Base-by-base conservation (phyloP, 148 eudicot species). In the Rhododendron ferrugineum region DNA sequence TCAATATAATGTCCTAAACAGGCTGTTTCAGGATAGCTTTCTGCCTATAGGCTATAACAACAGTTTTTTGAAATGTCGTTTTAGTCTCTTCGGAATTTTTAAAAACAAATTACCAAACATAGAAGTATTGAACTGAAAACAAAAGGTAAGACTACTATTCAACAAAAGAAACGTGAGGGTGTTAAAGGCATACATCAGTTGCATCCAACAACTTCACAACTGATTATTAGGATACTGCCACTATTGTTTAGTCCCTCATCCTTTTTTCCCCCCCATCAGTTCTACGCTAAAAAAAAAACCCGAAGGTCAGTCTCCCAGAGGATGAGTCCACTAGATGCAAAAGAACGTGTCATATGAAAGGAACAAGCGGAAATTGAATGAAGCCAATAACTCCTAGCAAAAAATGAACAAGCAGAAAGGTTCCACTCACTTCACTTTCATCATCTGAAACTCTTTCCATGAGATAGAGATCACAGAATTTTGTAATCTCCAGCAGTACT, bases 361-460 rank as follows among this genome's bases (percentile, higher is more conserved):
- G 44, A 75, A 22, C 22, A 75, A 13, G 22, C 56, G 6, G 11
- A 26, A 18, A 62, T 22, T 26, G 30, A 36, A 18, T 54, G 20
- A 36, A 1, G 68, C 34, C 54, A 81, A 62, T 68, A 40, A 81
- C 3, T 54, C 81, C 20, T 42, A 80, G 32, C 62, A 20, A 81
- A 60, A 44, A n/a, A 66, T 14, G 82, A 58, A 82, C 11, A 78
- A 23, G 22, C 70, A 13, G 40, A 40, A 66, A 82, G 58, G 34
- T 28, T n/a, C 20, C 42, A 91, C 92, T 70, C 88, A 96, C 99
- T 88, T 95, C 97, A 77, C 94, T 95, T 89, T 96, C 99, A 92
- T 96, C 98, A 88, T 96, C 98, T 37, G 92, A 85, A 79, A 96
- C 97, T 87, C 91, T 88, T 86, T 96, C 99, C 99, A 96, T 93